A percentile compares a stretch with the other conserved stretches of the same genome.
Conservation (phyloP, 257 asterid genomes). For the Przewalskia tangutica region DNA sequence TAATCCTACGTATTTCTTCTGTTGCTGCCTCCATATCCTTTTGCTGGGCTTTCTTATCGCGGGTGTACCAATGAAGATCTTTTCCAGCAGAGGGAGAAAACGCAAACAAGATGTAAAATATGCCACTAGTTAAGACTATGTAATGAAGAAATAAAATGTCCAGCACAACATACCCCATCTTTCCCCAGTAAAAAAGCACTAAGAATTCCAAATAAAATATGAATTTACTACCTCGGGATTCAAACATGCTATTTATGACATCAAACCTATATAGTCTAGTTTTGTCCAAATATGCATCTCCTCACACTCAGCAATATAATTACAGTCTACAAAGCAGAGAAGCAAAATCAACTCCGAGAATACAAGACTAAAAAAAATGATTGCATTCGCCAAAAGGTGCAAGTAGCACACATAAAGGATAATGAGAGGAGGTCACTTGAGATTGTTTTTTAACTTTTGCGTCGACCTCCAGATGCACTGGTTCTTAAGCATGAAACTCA, state of each 20-base stretch:
- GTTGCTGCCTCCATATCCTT: slow-evolving; percentile 46
- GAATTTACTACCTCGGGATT: not conserved
- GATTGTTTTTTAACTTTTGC: not conserved
- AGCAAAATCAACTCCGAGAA: not conserved
- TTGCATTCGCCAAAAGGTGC: not conserved
- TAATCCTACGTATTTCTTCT: slow-evolving; percentile 79
- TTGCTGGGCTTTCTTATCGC: slow-evolving; percentile 51
- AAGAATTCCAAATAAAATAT: not conserved
- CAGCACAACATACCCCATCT: not conserved
- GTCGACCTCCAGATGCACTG: not conserved
- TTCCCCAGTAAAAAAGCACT: not conserved
- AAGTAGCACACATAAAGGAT: not conserved
- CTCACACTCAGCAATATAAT: not conserved
- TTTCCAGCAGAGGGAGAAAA: slow-evolving; percentile 40
- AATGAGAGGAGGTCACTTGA: not conserved
- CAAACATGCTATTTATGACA: not conserved
- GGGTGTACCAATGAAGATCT: slow-evolving; percentile 86
- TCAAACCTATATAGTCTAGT: not conserved
- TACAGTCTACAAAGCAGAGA: not conserved
- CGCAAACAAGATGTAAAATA: not conserved
- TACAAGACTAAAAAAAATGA: not conserved
- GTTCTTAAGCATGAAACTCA: not conserved
- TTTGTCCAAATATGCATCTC: not conserved
- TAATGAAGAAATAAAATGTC: not conserved
- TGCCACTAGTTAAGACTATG: not conserved